Evolutionary conservation across 805 yeast species (phyloP), one percentile per base, ranked within the genome.

Genomic region (Pichia sporocuriosa): DNA sequence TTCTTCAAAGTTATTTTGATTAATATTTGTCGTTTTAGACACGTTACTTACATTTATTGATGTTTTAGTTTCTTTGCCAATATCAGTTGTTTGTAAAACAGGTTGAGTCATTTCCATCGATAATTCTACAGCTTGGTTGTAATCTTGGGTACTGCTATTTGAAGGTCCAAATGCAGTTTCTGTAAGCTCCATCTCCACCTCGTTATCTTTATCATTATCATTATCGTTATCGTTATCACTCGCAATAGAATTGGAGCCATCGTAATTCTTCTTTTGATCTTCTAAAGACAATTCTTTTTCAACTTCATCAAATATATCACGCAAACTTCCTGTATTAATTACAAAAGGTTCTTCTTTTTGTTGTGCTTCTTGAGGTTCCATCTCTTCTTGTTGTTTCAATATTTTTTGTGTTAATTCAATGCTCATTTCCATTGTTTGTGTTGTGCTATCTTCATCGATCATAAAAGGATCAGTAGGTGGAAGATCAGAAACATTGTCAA

Each of bases 391-490:
- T 27, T 51, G 53, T 28, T 46, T 49, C 19, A 35, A 33, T 19
- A 55, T 41, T 37, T 54, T 55, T 21, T 53, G 49, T 2, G 58
- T 52, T 20, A 56, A 19, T 21, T 55, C 58, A 28, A 51, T 42
- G 10, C 58, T 50, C 46, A 55, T 44, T 26, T 56, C 60, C 60
- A 56, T 51, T 4, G 61, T 54, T 35, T 55, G 57, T 4, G 60
- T 55, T 9, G 20, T 35, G 1, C 25, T 19, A 11, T 53, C 55
- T 28, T 55, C 59, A 25, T 55, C 57, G 11, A 44, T 42, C n/a
- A 42, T 26, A 17, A 52, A 42, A 20, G 33, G 42, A 21, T 15
- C 31, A 6, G 19, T n/a, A 35, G 37, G 9, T n/a, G 35, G 39
- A 13, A 48, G 43, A 17, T 35, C 17, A 19, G 17, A n/a, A 2